Base-by-base conservation (phyloP, 768 basidiomycete genomes). In the Phanerodontia chrysosporium region DNA sequence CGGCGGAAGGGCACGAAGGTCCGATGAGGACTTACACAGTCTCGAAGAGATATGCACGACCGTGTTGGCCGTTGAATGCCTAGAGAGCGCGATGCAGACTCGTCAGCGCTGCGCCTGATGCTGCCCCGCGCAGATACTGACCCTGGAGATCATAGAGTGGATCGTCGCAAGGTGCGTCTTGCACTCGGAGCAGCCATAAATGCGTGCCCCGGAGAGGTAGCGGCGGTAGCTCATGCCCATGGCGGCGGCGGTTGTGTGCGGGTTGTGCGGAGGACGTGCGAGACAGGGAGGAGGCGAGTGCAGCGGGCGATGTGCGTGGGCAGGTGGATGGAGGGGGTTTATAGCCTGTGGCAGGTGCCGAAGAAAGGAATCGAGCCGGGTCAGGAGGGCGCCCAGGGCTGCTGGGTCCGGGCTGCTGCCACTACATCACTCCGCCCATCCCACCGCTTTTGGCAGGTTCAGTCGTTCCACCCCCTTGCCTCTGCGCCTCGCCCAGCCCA, bases 11-110 rank as follows among this genome's bases (percentile, higher is more conserved):
- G 28, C 24, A 18, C 53, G 46, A 59, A 35, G 59, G 60, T 64
- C 60, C 51, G 59, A 30, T 45, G 16, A 36, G 22, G 25, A 75
- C 94, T 80, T 73, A 96, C 95, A 97, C 95, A 64, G 81, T 84
- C 54, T 95, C 92, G 67, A 98, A 95, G 62, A 98, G 84, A 72
- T 95, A 95, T 18, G 96, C 96, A 58, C 92, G 81, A 18, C 96
- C 96, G 73, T 97, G 94, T 74, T 97, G 94, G 27, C 96, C 96
- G 63, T 92, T 95, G 80, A 98, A 98, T 45, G 92, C 91, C 96
- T 98, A 72, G 45, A 55, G 61, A 54, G 44, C 39, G 36, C 24
- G 13, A 44, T 22, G 42, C 13, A 51, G 55, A 5, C 22, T 21
- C 14, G 28, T 49, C 48, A 49, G 48, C 28, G 16, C 6, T 16